Evolutionary conservation across 768 basidiomycete species (phyloP), one percentile per base, ranked within the genome.

Genomic region (Phylloporus sp.): DNA sequence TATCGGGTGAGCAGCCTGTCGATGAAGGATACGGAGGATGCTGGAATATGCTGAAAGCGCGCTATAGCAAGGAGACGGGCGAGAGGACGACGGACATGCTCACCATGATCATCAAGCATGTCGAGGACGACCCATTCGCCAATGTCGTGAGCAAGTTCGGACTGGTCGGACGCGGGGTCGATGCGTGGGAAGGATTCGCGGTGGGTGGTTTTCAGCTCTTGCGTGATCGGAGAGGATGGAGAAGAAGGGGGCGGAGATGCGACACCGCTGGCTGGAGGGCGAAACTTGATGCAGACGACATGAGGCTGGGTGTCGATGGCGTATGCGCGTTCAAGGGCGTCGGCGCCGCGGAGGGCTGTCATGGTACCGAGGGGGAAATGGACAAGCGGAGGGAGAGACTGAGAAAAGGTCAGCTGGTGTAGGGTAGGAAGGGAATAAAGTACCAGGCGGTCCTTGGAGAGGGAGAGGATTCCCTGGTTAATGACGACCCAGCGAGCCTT

Each of bases 401-500:
- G 51, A 24, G 26, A 35, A n/a, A 3, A 29, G 17, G 27, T 63
- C n/a, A 58, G 42, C 2, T 20, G 18, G 4, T 5, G 21, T 14
- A 27, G 15, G 20, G 21, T 29, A 44, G 29, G 22, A 37, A 41
- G 42, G 22, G 21, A 69, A 74, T 44, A 29, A 41, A 5, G 38
- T 55, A 84, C 85, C 49, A 71, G 63, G 23, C 75, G 71, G 21
- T 75, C 71, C 55, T 75, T 79, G 55, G 71, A 79, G 14, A 87
- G 58, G 41, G 65, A 70, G n/a, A 87, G 60, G 18, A 69, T 56
- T 0, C 81, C 83, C 20, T 79, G 74, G 43, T 72, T 68, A 23
- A 87, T 73, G n/a, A 84, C 69, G 35, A 80, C 68, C 78, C 81
- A 84, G 5, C 81, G 66, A 15, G 78, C 71, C 34, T 75, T 72